These are phyloP conservation scores for Metschnikowia koreensis DNA, from an alignment of 805 yeast genomes.

Conservation along the genomic window DNA sequence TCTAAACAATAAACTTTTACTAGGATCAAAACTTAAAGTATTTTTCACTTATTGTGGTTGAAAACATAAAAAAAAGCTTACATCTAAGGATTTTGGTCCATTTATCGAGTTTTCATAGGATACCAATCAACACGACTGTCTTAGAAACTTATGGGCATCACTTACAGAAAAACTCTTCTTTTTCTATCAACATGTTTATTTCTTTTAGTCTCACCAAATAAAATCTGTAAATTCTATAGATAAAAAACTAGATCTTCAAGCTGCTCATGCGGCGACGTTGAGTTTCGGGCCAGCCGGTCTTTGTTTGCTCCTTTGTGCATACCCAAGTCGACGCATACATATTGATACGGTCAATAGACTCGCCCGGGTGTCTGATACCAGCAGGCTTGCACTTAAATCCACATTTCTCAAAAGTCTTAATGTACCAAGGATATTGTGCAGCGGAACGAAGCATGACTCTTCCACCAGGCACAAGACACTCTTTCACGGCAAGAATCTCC, in stretches of 20 bases:
- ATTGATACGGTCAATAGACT: slow-evolving; percentile 73
- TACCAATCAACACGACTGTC: too few species aligned
- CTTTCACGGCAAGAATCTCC: slow-evolving; percentile 63
- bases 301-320: slow-evolving; percentile 50
- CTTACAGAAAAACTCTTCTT: too few species aligned
- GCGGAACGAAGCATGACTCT: slow-evolving; percentile 78
- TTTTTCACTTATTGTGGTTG: too few species aligned
- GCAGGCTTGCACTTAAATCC: slow-evolving; percentile 73
- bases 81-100: too few species aligned
- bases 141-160: too few species aligned
- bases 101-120: too few species aligned
- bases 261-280: slow-evolving; percentile 49
- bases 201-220: too few species aligned
- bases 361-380: slow-evolving; percentile 61
- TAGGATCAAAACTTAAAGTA: too few species aligned
- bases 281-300: slow-evolving; percentile 5
- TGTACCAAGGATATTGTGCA: slow-evolving; percentile 74
- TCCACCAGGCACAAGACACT: slow-evolving; percentile 65
- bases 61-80: too few species aligned
- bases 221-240: too few species aligned
- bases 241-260: slow-evolving; percentile 22
- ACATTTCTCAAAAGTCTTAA: slow-evolving; percentile 58
- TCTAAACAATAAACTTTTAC: too few species aligned
- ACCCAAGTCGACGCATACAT: slow-evolving; percentile 92
- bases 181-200: too few species aligned